Conservation (phyloP, 495 filamentous ascomycete genomes). For the Podospora tetraspora region DNA sequence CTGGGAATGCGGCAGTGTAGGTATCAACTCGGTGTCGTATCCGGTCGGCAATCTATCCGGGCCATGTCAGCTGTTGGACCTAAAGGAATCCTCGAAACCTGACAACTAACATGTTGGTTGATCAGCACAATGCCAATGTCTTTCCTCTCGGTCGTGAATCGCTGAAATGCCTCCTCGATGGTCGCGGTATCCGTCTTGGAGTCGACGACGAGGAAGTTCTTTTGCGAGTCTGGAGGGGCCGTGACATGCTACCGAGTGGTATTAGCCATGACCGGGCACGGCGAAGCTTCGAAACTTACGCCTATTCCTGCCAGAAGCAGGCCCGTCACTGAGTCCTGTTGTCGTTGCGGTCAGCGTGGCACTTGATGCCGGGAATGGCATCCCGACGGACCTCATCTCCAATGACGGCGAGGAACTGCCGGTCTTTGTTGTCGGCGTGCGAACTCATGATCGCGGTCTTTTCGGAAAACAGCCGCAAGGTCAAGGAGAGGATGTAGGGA, state of each 20-base stretch:
- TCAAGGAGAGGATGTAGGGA: neutral
- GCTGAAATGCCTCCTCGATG: slow-evolving; percentile 88
- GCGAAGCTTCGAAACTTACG: slow-evolving; percentile 48
- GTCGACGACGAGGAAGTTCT: slow-evolving; percentile 97
- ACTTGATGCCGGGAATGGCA: neutral
- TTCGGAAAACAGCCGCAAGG: neutral
- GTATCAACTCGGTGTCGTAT: slow-evolving; percentile 78
- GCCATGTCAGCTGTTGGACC: slow-evolving; percentile 1
- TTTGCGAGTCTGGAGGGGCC: slow-evolving; percentile 70
- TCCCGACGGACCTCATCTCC: slow-evolving; percentile 84
- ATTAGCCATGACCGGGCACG: slow-evolving; percentile 3
- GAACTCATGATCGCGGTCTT: slow-evolving; percentile 39
- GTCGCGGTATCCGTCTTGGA: slow-evolving; percentile 78
- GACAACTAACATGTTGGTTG: slow-evolving; percentile 76
- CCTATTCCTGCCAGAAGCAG: slow-evolving; percentile 91
- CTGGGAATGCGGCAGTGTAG: slow-evolving; percentile 69
- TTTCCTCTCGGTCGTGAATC: slow-evolving; percentile 81
- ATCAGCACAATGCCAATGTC: slow-evolving; percentile 96
- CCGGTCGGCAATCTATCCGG: slow-evolving; percentile 73
- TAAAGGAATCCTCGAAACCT: neutral
- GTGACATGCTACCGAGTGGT: slow-evolving; percentile 32
- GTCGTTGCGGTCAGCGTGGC: slow-evolving; percentile 10
- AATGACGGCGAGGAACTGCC: slow-evolving; percentile 95
- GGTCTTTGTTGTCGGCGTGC: slow-evolving; percentile 69
- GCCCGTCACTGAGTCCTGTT: slow-evolving; percentile 86